These are phyloP conservation scores for Teratosphaeria pseudoeucalypti DNA, from an alignment of 2,329 filamentous ascomycete species.

Conservation along the genomic window DNA sequence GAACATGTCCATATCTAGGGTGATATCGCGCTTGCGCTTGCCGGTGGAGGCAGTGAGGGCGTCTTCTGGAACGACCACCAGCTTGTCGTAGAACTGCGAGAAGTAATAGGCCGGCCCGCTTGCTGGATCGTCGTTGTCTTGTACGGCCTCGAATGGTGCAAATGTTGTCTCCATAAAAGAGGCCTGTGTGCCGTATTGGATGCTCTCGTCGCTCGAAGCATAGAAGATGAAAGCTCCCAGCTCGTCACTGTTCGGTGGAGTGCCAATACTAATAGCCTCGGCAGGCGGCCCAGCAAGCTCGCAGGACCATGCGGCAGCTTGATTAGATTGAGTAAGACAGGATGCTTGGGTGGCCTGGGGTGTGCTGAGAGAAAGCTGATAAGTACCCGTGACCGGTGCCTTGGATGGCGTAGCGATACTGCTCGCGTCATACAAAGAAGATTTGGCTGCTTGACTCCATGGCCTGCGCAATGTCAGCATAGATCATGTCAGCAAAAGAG, in stretches of 20 bases:
- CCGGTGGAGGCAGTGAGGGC: conserved; percentile 15
- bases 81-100: conserved; percentile 51
- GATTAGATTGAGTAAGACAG: conserved; percentile 48
- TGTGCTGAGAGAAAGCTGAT: conserved; percentile 42
- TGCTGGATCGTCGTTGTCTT: conserved; percentile 45
- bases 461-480: conserved; percentile 1
- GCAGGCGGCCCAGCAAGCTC: conserved; percentile 30
- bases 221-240: conserved; percentile 23
- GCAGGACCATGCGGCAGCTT: conserved; percentile 55
- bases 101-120: conserved; percentile 57
- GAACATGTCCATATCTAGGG: conserved; percentile 13
- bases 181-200: conserved; percentile 51
- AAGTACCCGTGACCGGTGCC: conserved; percentile 47
- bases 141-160: conserved; percentile 42
- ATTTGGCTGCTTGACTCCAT: neutral
- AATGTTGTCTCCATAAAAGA: conserved; percentile 35
- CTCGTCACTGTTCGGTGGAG: conserved; percentile 8
- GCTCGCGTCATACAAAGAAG: conserved; percentile 25
- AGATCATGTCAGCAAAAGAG: neutral
- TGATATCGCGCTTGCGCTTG: conserved; percentile 11
- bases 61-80: conserved; percentile 44
- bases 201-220: conserved; percentile 13
- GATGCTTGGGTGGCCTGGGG: conserved; percentile 41
- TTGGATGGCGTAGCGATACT: conserved; percentile 42
- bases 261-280: conserved; percentile 20